These are phyloP conservation scores for Elaphomyces granulatus DNA, from an alignment of 495 filamentous ascomycete genomes.

Conservation along the genomic window DNA sequence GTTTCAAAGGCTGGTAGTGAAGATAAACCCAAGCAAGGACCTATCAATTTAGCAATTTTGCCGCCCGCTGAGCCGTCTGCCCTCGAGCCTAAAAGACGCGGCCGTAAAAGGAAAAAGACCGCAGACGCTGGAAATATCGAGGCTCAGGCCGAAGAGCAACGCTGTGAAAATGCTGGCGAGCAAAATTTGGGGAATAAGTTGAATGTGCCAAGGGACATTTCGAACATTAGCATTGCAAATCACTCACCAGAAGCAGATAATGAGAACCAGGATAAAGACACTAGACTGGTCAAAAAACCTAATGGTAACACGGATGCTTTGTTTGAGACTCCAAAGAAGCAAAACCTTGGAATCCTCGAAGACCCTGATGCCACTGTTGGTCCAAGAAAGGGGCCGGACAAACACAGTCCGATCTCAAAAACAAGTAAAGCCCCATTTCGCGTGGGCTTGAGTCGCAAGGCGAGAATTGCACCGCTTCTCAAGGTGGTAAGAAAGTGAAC, in stretches of 20 bases:
- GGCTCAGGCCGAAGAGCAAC: too few relatives aligned
- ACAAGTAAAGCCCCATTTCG: conserved; percentile 44
- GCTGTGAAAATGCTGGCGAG: too few relatives aligned
- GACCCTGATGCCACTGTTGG: conserved; percentile 3
- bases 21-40: background rate
- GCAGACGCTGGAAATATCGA: conserved; percentile 6
- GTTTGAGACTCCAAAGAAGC: conserved; percentile 79
- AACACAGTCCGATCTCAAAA: conserved; percentile 36
- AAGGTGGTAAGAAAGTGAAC: conserved; percentile 45
- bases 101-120: conserved; percentile 31
- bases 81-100: conserved; percentile 28
- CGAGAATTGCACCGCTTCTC: conserved; percentile 50
- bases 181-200: too few relatives aligned
- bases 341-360: conserved; percentile 10
- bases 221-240: too few relatives aligned
- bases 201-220: too few relatives aligned
- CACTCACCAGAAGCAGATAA: background rate
- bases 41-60: background rate
- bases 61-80: background rate
- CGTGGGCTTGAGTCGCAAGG: conserved; percentile 52
- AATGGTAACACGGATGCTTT: conserved; percentile 97
- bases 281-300: background rate
- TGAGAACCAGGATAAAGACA: background rate
- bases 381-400: conserved; percentile 16
- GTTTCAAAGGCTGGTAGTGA: background rate